phyloP scores from a whole-genome alignment of 768 basidiomycete species.

The Gautieria morchelliformis region DNA sequence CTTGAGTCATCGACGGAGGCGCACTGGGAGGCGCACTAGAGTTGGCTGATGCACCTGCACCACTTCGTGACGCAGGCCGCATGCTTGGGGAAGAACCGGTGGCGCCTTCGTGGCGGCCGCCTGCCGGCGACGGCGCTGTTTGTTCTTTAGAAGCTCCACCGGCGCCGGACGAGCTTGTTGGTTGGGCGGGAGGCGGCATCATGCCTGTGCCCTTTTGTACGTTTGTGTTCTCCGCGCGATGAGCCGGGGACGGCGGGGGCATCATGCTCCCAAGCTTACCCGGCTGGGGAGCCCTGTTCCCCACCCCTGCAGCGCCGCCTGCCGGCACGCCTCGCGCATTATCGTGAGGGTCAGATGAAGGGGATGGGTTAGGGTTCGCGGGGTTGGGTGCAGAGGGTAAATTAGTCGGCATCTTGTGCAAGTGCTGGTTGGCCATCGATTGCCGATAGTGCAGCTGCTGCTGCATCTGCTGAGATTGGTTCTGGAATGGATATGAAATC shows the following conservation, averaged over 20 bases:
- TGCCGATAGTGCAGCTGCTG: conserved; percentile 14
- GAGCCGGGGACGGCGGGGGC: conserved; percentile 45
- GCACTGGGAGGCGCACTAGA: not conserved
- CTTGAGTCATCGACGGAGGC: conserved; percentile 8
- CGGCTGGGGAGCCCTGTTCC: conserved; percentile 7
- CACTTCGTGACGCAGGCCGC: conserved; percentile 20
- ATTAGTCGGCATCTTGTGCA: conserved; percentile 6
- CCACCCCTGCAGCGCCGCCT: not conserved
- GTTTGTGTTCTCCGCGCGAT: conserved; percentile 15
- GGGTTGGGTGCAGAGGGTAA: not conserved
- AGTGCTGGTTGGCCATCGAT: conserved; percentile 1
- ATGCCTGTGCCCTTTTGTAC: conserved; percentile 14
- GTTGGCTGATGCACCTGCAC: conserved; percentile 7
- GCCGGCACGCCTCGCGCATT: not conserved
- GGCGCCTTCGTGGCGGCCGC: conserved; percentile 12
- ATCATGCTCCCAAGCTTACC: conserved; percentile 13
- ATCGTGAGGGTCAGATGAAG: conserved; percentile 7
- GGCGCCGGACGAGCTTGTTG: conserved; percentile 17
- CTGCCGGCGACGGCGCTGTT: conserved; percentile 20
- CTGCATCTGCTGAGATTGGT: conserved; percentile 11
- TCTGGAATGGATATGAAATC: conserved; percentile 2
- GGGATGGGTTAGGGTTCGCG: not conserved
- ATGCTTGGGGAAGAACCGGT: conserved; percentile 37
- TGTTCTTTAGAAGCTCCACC: conserved; percentile 23
- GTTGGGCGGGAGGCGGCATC: conserved; percentile 13